Conservation (phyloP, 164 flowering plant genomes). For the Tetracentron sinense region DNA sequence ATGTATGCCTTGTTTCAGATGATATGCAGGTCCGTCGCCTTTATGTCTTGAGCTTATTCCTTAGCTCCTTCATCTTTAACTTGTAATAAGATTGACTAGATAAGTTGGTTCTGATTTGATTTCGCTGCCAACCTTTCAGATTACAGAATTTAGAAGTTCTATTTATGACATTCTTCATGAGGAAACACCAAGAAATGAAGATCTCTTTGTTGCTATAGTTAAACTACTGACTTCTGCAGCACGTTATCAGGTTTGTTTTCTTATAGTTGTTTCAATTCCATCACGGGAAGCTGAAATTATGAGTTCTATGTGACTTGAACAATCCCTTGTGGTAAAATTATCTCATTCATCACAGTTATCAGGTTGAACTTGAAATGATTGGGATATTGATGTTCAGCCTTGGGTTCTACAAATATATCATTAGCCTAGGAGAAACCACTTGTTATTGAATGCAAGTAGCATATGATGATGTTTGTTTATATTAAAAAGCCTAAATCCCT, state of each 20-base stretch:
- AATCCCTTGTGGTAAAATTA: not conserved
- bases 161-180: conserved; percentile 39
- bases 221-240: conserved; percentile 77
- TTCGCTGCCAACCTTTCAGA: conserved; percentile 37
- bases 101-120: not conserved
- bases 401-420: not conserved
- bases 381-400: not conserved
- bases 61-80: not conserved
- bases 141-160: conserved; percentile 46
- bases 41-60: conserved; percentile 4
- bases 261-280: conserved; percentile 1
- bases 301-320: not conserved
- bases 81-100: not conserved
- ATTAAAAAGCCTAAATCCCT: not conserved
- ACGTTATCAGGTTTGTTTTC: conserved; percentile 59
- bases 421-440: not conserved
- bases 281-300: not conserved
- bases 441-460: not conserved
- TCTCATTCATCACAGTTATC: too few species aligned
- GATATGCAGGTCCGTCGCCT: conserved; percentile 59
- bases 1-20: conserved; percentile 54
- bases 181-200: conserved; percentile 45
- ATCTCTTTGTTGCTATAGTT: conserved; percentile 52
- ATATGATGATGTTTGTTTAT: not conserved
- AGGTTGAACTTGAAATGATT: too few species aligned